Evolutionary conservation across 2,329 filamentous ascomycete species (phyloP).

Genomic region (Monosporascus sp.): DNA sequence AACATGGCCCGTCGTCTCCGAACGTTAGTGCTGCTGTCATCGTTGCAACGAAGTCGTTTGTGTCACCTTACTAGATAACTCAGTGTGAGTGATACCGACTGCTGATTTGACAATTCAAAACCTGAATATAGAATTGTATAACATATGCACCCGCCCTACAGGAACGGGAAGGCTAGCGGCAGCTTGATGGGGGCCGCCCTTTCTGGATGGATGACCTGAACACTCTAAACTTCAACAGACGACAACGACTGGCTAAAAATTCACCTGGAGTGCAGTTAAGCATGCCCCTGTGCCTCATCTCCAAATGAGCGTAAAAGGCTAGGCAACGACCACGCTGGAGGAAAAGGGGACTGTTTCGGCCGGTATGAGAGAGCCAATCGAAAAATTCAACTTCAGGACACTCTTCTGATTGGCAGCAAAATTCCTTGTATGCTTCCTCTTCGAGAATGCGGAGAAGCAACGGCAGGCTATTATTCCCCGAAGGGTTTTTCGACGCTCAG

Average conservation of each 20-base stretch:
- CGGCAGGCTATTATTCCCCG: constrained; percentile 11
- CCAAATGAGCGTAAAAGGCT: constrained; percentile 7
- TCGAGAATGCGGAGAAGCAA: constrained; percentile 18
- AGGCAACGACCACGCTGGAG: constrained; percentile 1
- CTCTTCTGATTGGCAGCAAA: constrained; percentile 23
- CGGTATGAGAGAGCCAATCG: constrained; percentile 16
- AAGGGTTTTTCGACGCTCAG: background rate
- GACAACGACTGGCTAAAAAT: constrained; percentile 15
- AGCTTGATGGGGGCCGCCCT: constrained; percentile 14
- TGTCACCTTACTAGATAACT: background rate
- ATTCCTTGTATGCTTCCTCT: constrained; percentile 8
- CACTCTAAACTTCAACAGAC: constrained; percentile 3
- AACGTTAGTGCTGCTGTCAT: background rate
- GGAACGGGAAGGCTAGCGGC: constrained; percentile 15
- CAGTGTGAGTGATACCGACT: constrained; percentile 5
- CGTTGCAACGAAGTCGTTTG: background rate
- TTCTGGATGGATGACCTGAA: constrained; percentile 9
- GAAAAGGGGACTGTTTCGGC: constrained; percentile 3
- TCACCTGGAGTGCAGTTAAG: constrained; percentile 11
- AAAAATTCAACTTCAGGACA: constrained; percentile 11
- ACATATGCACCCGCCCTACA: constrained; percentile 15
- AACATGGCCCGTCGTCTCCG: background rate
- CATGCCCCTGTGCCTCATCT: background rate
- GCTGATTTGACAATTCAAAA: constrained; percentile 16
- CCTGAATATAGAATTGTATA: constrained; percentile 8